A percentile compares a stretch with the other conserved stretches of the same genome.
phyloP scores from a whole-genome alignment of 2,329 filamentous ascomycete species.

The Pseudogymnoascus sp. region DNA sequence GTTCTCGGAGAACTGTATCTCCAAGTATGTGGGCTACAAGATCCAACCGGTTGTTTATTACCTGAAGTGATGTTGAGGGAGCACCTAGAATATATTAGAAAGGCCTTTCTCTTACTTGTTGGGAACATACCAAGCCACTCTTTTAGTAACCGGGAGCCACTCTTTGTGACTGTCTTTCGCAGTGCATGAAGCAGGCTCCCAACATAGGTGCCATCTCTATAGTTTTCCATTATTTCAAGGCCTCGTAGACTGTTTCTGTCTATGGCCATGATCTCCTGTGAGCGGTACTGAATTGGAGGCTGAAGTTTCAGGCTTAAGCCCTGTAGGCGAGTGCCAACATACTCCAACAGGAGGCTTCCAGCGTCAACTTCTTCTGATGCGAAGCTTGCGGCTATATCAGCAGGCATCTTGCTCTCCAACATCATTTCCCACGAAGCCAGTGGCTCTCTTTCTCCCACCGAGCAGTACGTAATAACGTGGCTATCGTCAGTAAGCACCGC shows the following conservation, averaged over 20 bases:
- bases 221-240: slow-evolving; percentile 79
- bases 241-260: slow-evolving; percentile 87
- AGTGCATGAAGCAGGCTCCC: slow-evolving; percentile 89
- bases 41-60: slow-evolving; percentile 73
- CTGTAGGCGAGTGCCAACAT: slow-evolving; percentile 70
- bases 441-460: slow-evolving; percentile 30
- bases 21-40: slow-evolving; percentile 69
- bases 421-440: slow-evolving; percentile 58
- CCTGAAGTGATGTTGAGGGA: slow-evolving; percentile 75
- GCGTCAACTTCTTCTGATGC: slow-evolving; percentile 62
- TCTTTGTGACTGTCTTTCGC: slow-evolving; percentile 81
- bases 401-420: slow-evolving; percentile 63
- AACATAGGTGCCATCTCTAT: slow-evolving; percentile 67
- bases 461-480: slow-evolving; percentile 66
- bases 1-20: slow-evolving; percentile 59
- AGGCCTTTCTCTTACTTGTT: neutral
- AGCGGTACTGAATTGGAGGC: slow-evolving; percentile 65
- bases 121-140: slow-evolving; percentile 62
- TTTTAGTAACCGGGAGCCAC: slow-evolving; percentile 74
- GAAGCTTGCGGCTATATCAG: slow-evolving; percentile 47
- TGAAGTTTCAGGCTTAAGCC: slow-evolving; percentile 75
- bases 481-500: slow-evolving; percentile 65
- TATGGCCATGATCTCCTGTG: slow-evolving; percentile 74
- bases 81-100: slow-evolving; percentile 41
- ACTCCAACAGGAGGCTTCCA: slow-evolving; percentile 73